Evolutionary conservation across 2,329 filamentous ascomycete species (phyloP).

Genomic region (Canariomyces notabilis): DNA sequence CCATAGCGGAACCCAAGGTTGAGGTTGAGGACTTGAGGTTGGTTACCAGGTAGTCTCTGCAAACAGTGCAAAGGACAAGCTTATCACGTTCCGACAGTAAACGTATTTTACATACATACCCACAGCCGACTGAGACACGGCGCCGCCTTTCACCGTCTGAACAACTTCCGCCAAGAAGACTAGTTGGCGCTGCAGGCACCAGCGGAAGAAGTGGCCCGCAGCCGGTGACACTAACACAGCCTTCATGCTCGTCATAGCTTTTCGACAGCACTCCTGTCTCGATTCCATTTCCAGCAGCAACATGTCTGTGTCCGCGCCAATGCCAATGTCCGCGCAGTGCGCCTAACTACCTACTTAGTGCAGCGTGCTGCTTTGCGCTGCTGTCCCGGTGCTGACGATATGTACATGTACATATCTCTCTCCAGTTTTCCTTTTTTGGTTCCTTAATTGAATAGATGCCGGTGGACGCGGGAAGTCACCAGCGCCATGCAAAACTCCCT

Average conservation of each 20-base stretch:
- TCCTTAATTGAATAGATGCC: slow-evolving; percentile 15
- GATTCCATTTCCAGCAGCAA: neutral
- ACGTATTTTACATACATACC: no score
- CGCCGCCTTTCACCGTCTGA: slow-evolving; percentile 9
- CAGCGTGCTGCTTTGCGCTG: no score
- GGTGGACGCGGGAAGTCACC: slow-evolving; percentile 18
- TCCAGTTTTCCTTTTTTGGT: neutral
- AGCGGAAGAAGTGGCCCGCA: neutral
- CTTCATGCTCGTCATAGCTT: neutral
- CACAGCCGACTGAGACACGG: slow-evolving; percentile 21
- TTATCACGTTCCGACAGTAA: no score
- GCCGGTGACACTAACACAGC: neutral
- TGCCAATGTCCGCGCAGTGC: no score
- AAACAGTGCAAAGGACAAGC: no score
- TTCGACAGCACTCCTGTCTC: neutral
- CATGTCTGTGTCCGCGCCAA: neutral
- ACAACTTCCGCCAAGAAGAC: slow-evolving; percentile 2
- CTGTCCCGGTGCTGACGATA: slow-evolving; percentile 1
- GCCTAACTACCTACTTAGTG: no score
- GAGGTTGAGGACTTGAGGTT: no score
- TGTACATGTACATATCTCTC: no score
- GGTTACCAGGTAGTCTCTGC: no score
- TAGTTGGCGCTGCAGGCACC: slow-evolving; percentile 5
- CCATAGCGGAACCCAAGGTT: slow-evolving; percentile 5
- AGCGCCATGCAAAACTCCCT: slow-evolving; percentile 25